A percentile compares a stretch with the other conserved stretches of the same genome.
Evolutionary conservation across 495 filamentous ascomycete species (phyloP).

Genomic region (Evansstolkia leycettana): DNA sequence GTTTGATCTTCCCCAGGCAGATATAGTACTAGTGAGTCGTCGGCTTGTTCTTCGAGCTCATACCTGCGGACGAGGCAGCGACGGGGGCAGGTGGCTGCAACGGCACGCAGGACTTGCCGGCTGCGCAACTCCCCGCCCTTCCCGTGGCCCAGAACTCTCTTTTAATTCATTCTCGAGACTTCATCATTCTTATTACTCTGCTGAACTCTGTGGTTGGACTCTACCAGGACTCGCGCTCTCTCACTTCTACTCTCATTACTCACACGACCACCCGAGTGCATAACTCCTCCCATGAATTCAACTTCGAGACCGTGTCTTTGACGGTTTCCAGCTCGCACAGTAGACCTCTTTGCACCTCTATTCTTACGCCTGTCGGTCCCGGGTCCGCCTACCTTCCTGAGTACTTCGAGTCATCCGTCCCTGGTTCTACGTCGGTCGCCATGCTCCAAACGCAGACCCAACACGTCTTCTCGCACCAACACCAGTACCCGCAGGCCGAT

Average conservation of each 20-base stretch:
- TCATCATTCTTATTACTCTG: not conserved
- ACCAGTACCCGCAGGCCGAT: constrained; percentile 68
- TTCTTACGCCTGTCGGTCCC: constrained; percentile 10
- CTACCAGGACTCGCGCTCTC: not conserved
- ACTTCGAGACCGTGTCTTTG: constrained; percentile 8
- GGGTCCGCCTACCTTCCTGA: not conserved
- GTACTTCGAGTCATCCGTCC: not conserved
- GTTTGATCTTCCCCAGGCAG: too few relatives aligned
- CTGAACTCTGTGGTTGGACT: not conserved
- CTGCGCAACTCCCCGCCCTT: not conserved
- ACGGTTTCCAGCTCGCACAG: constrained; percentile 2
- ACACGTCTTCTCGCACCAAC: constrained; percentile 66
- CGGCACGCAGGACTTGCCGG: too few relatives aligned
- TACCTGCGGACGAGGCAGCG: too few relatives aligned
- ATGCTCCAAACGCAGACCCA: constrained; percentile 41
- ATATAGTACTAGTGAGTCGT: too few relatives aligned
- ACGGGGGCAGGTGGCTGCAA: too few relatives aligned
- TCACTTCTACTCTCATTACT: constrained; percentile 11
- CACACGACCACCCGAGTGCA: constrained; percentile 3
- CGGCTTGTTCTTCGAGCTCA: too few relatives aligned
- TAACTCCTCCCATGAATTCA: not conserved
- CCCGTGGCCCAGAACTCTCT: not conserved
- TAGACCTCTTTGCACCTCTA: constrained; percentile 3
- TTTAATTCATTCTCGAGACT: not conserved
- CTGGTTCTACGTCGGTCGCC: constrained; percentile 20